A percentile compares a stretch with the other conserved stretches of the same genome.
Evolutionary conservation across 2,329 filamentous ascomycete genomes (phyloP).

Genomic region (Aspergillus bombycis): DNA sequence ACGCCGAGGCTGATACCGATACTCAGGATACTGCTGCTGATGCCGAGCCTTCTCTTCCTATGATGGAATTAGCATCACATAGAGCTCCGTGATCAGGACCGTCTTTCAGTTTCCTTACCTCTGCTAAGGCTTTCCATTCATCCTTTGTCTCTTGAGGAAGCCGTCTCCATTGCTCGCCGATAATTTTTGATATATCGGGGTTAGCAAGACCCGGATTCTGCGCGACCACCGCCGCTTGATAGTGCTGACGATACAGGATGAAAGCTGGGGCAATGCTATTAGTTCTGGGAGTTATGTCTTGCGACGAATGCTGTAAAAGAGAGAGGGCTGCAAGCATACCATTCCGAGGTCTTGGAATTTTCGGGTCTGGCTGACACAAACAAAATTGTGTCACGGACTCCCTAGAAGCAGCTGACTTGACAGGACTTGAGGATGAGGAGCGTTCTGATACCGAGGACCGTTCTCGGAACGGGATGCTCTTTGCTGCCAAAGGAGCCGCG

Average conservation of each 20-base stretch:
- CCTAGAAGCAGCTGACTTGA: conserved; percentile 37
- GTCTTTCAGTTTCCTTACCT: conserved; percentile 55
- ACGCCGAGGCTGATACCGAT: conserved; percentile 87
- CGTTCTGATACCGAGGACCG: conserved; percentile 28
- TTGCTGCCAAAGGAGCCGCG: conserved; percentile 22
- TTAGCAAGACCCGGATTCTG: conserved; percentile 89
- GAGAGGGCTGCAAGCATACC: conserved; percentile 53
- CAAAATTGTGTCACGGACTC: conserved; percentile 60
- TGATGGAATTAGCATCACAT: conserved; percentile 8
- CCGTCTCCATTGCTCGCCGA: conserved; percentile 87
- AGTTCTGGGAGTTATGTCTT: background rate
- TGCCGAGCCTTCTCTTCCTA: conserved; percentile 88
- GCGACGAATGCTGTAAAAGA: background rate
- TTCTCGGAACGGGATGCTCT: conserved; percentile 28
- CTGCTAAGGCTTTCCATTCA: conserved; percentile 85
- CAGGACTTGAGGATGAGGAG: conserved; percentile 39
- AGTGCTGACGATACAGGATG: conserved; percentile 93
- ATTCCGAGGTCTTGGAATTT: conserved; percentile 72
- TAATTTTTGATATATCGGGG: conserved; percentile 96
- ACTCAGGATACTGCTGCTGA: conserved; percentile 86
- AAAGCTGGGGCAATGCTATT: conserved; percentile 85
- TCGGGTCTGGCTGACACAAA: conserved; percentile 71
- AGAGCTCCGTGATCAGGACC: background rate
- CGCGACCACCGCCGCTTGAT: conserved; percentile 79
- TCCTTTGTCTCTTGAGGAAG: conserved; percentile 75